phyloP scores from a whole-genome alignment of 1,284 basidiomycete species.

The Abortiporus biennis region DNA sequence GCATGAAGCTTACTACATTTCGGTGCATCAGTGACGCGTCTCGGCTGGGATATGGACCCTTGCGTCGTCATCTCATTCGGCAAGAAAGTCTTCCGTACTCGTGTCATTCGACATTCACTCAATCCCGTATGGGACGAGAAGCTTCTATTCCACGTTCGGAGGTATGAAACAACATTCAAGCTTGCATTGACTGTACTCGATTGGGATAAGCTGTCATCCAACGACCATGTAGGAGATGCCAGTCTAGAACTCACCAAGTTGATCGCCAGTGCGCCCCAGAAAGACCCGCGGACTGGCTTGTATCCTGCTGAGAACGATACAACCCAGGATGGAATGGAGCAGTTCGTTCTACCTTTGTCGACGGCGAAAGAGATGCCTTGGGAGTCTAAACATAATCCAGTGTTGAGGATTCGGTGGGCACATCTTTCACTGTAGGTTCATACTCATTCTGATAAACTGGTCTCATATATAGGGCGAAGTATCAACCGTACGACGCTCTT shows the following conservation, averaged over 20 bases:
- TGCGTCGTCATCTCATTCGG: constrained; percentile 96
- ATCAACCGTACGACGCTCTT: constrained; percentile 89
- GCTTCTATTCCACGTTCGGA: constrained; percentile 89
- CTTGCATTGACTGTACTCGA: constrained; percentile 83
- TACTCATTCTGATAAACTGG: neutral
- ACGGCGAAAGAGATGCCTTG: constrained; percentile 52
- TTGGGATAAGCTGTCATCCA: constrained; percentile 91
- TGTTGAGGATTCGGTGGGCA: constrained; percentile 56
- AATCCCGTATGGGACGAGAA: constrained; percentile 96
- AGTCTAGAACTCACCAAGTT: constrained; percentile 68
- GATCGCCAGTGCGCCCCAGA: constrained; percentile 67
- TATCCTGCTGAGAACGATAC: constrained; percentile 53
- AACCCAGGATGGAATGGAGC: constrained; percentile 55
- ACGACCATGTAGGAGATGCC: constrained; percentile 82
- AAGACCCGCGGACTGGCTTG: constrained; percentile 66
- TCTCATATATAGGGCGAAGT: constrained; percentile 69
- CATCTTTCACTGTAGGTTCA: constrained; percentile 11
- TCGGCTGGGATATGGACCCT: constrained; percentile 95
- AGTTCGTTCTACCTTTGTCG: constrained; percentile 53
- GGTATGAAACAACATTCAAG: constrained; percentile 77
- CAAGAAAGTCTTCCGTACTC: constrained; percentile 94
- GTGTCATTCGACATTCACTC: constrained; percentile 82
- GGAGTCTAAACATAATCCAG: constrained; percentile 61
- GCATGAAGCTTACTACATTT: neutral
- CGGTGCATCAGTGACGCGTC: constrained; percentile 59